These are phyloP conservation scores for Pichia occidentalis DNA, from an alignment of 805 yeast species.

Conservation along the genomic window DNA sequence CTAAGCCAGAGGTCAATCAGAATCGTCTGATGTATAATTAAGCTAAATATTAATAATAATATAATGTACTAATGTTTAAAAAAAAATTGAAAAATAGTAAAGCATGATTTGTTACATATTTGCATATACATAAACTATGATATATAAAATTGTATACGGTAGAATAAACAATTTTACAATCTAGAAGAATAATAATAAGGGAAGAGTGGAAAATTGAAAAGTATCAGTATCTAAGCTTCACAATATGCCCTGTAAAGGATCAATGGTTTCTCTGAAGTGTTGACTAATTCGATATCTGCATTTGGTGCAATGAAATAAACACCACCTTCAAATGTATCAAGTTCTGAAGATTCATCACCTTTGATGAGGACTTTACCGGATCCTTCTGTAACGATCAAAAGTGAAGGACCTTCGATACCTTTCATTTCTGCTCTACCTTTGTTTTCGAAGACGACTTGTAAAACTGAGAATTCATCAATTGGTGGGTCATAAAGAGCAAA, in stretches of 20 bases:
- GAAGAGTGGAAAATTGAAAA: conserved; percentile 4
- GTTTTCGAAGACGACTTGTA: conserved; percentile 62
- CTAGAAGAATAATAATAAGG: not conserved
- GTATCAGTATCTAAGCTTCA: conserved; percentile 42
- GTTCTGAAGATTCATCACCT: conserved; percentile 34
- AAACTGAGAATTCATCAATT: conserved; percentile 91
- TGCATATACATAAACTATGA: not conserved
- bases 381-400: conserved; percentile 79
- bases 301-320: conserved; percentile 83
- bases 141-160: not conserved
- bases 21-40: no score
- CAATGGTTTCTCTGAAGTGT: conserved; percentile 41
- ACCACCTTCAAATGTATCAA: conserved; percentile 59
- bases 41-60: no score
- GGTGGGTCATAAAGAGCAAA: conserved; percentile 86
- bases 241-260: conserved; percentile 88
- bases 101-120: not conserved
- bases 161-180: not conserved
- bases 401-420: conserved; percentile 78
- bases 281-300: conserved; percentile 52
- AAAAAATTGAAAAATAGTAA: no score
- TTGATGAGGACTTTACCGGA: conserved; percentile 49
- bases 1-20: conserved; percentile 13
- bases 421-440: conserved; percentile 50
- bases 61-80: no score